Base-by-base conservation (phyloP, 1,139 yeast genomes). In the Maudiozyma humilis region DNA sequence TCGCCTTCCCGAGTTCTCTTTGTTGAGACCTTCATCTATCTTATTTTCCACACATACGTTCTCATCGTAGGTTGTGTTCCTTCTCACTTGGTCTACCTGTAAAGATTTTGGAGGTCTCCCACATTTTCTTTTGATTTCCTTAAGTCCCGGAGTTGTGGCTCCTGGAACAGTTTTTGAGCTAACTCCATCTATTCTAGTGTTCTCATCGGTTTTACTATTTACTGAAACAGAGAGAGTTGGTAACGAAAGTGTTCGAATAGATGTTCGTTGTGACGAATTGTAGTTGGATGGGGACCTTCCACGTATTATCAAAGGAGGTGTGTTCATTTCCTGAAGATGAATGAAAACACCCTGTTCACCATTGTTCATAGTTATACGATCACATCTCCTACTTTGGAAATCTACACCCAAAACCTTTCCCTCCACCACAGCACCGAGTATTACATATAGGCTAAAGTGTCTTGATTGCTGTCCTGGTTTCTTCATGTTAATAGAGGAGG, bases 281-380 rank as follows among this genome's bases (percentile, higher is more conserved):
- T 79, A 80, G 54, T 76, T 79, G 1, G 84, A 75, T 4, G 86
- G 85, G 6, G 84, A 78, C 54, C 86, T 67, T 1, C 87, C 87
- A 50, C 86, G 67, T 30, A 80, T 74, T n/a, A 76, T 69, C 51
- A 80, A 67, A 1, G 82, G 79, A 0, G 84, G 84, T 0, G 84
- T 78, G 54, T 72, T 77, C 45, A 64, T 61, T 43, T 55, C 62
- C 6, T 68, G 66, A 23, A 77, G 59, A 5, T 64, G 58, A 7
- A 66, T 43, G 33, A 60, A 56, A n/a, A 38, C 23, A 10, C 50
- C 51, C 18, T 42, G 40, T 25, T 38, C 33, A 2, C 51, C 52
- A 36, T 48, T 41, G n/a, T 35, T 19, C 2, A 42, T 16, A 2
- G 35, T 15, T 2, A 47, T 34, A 30, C 44, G 42, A 19, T 51